Percentiles rank a stretch among this genome's conserved stretches.
phyloP scores from a whole-genome alignment of 805 yeast species.

The Wickerhamomyces xylosicus region DNA sequence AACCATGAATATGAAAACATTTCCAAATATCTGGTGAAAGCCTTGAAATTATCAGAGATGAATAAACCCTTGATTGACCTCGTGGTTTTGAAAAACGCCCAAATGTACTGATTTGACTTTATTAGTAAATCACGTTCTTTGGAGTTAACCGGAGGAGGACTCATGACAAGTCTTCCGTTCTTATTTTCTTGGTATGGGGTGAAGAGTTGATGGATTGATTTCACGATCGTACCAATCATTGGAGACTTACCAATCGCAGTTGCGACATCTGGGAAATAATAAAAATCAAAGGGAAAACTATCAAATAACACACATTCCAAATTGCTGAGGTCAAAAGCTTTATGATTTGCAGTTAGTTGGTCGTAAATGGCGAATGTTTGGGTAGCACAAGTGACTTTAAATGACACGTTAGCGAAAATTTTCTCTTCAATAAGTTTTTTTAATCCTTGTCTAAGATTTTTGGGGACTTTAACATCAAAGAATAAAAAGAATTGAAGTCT shows the following conservation, averaged over 20 bases:
- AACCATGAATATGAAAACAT: neutral
- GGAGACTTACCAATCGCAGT: neutral
- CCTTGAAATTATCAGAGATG: neutral
- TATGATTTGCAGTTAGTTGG: constrained; percentile 83
- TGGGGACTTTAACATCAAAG: constrained; percentile 51
- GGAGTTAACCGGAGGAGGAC: neutral
- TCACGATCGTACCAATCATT: neutral
- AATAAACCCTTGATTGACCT: neutral
- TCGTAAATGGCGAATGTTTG: constrained; percentile 34
- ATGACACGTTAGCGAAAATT: constrained; percentile 44
- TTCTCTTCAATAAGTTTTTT: constrained; percentile 35
- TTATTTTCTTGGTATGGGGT: neutral
- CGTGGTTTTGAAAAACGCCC: neutral
- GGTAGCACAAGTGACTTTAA: constrained; percentile 40
- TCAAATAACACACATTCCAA: neutral
- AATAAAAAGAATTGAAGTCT: constrained; percentile 49
- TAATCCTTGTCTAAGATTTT: constrained; percentile 35
- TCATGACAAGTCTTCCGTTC: neutral
- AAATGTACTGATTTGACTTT: neutral
- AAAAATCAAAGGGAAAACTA: too few species aligned
- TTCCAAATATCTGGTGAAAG: neutral
- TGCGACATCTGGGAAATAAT: neutral
- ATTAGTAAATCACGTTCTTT: neutral
- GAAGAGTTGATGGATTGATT: neutral
- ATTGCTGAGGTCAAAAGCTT: constrained; percentile 43